Base-by-base conservation (phyloP, 2,329 filamentous ascomycete species). In the Pseudodiploospora longispora region DNA sequence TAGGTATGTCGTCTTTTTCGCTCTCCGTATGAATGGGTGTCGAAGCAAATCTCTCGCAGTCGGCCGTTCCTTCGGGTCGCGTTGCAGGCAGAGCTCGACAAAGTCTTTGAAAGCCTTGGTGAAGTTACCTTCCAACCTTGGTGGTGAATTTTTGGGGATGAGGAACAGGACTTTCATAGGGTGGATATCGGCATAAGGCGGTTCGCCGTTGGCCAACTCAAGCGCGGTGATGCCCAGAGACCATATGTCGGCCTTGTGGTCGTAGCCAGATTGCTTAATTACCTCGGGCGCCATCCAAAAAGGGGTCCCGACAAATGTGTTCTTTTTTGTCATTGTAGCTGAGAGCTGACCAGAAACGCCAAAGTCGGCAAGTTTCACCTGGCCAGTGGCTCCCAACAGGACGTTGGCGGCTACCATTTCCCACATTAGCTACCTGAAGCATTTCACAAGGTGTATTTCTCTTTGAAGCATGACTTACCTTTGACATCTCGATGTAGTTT, bases 241-340 rank as follows among this genome's bases (percentile, higher is more conserved):
- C 91, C 91, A 97, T 47, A 97, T 95, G 60, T 97, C 91, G 37
- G 91, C 91, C 68, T 96, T 96, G 69, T 95, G 88, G 64, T 96
- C 91, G 69, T 97, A 96, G 40, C 91, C 91, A 46, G 89, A 95
- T 64, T 98, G 91, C 68, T 95, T 95, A 65, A 98, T 98, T 44
- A 97, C 91, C 67, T 98, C 91, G 8, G 91, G 91, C 3, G 93
- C 91, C 91, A 98, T 98, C 93, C 93, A 98, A 63, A 97, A 98
- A 1, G 93, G 91, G 0, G 91, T 97, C 31, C 93, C 93, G 30
- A 98, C 91, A 63, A 97, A 98, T 0, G 91, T 97, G 62, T 97
- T 97, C 71, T 97, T 97, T 75, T 97, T 97, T 50, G 91, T 96
- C 90, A 97, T 97, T 40, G 91, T 98, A 6, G 91, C 91, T 7